phyloP scores from a whole-genome alignment of 2,329 filamentous ascomycete species.

The Aspergillus nomiae region DNA sequence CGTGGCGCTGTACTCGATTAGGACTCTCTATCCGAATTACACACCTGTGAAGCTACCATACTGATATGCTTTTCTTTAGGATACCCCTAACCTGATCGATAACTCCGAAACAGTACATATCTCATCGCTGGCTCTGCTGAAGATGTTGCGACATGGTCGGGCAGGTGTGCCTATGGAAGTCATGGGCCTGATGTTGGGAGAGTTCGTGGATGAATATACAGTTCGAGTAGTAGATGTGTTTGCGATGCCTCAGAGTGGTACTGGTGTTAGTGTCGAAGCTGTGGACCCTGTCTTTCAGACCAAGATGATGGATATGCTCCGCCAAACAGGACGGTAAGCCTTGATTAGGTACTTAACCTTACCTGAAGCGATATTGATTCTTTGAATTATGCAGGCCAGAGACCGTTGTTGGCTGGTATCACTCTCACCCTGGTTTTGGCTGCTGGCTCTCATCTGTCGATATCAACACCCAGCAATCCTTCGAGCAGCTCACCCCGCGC shows the following conservation, averaged over 20 bases:
- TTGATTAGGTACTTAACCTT: background rate
- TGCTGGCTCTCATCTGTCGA: conserved; percentile 99
- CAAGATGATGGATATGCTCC: conserved; percentile 99
- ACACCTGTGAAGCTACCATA: background rate
- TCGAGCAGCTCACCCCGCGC: conserved; percentile 95
- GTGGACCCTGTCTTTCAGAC: conserved; percentile 99
- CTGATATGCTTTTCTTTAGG: conserved; percentile 54
- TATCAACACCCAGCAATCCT: conserved; percentile 99
- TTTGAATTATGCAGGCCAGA: conserved; percentile 67
- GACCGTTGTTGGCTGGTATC: conserved; percentile 98
- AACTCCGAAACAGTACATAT: conserved; percentile 99
- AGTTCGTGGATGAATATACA: conserved; percentile 98
- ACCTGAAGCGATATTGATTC: conserved; percentile 14
- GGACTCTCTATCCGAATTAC: background rate
- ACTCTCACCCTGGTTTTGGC: conserved; percentile 97
- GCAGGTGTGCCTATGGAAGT: conserved; percentile 99
- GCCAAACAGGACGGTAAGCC: conserved; percentile 87
- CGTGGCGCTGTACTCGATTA: too few relatives aligned
- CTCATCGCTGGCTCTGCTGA: conserved; percentile 91
- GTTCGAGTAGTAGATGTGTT: conserved; percentile 98
- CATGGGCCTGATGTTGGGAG: conserved; percentile 98
- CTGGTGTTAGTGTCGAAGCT: conserved; percentile 95
- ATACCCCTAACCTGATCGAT: conserved; percentile 89
- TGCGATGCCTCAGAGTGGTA: conserved; percentile 98
- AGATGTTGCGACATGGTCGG: conserved; percentile 97